Percentiles rank a stretch among this genome's conserved stretches.
These are phyloP conservation scores for Urostyla sp. DNA, from an alignment of 73 alveolate genomes.

Conservation along the genomic window DNA sequence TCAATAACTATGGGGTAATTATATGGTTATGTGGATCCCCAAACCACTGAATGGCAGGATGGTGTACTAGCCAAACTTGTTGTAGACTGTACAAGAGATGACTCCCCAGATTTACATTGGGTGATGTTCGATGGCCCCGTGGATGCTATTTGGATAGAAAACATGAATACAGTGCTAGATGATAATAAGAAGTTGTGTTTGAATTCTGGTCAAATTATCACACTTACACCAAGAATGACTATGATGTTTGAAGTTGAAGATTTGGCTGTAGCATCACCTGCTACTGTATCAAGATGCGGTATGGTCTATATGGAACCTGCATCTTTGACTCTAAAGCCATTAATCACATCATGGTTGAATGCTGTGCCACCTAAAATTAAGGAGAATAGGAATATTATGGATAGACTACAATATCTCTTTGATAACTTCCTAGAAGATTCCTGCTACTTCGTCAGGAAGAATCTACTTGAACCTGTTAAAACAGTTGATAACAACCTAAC, in stretches of 20 bases:
- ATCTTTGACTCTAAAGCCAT: constrained; percentile 89
- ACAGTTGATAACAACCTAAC: constrained; percentile 89
- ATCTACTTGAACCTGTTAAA: constrained; percentile 87
- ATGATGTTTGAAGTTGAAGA: constrained; percentile 95
- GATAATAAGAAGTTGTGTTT: constrained; percentile 98
- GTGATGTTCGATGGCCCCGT: constrained; percentile 99
- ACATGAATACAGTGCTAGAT: constrained; percentile 99
- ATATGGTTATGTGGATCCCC: constrained; percentile 97
- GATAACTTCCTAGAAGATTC: constrained; percentile 19
- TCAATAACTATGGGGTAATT: constrained; percentile 98
- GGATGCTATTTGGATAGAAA: constrained; percentile 97
- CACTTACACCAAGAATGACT: constrained; percentile 87
- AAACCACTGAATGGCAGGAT: constrained; percentile 99
- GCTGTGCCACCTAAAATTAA: constrained; percentile 64
- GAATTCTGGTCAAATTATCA: constrained; percentile 95
- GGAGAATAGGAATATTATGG: constrained; percentile 34
- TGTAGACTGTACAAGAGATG: constrained; percentile 89
- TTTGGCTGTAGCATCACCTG: constrained; percentile 93
- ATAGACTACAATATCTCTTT: constrained; percentile 11
- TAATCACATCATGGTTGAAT: constrained; percentile 89
- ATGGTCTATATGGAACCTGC: constrained; percentile 96
- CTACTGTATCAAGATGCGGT: constrained; percentile 92
- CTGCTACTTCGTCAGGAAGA: constrained; percentile 74
- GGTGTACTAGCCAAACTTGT: constrained; percentile 96
- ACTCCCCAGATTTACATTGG: constrained; percentile 90